phyloP scores from a whole-genome alignment of 1,284 basidiomycete genomes.

The Leccinum subspadiceum region DNA sequence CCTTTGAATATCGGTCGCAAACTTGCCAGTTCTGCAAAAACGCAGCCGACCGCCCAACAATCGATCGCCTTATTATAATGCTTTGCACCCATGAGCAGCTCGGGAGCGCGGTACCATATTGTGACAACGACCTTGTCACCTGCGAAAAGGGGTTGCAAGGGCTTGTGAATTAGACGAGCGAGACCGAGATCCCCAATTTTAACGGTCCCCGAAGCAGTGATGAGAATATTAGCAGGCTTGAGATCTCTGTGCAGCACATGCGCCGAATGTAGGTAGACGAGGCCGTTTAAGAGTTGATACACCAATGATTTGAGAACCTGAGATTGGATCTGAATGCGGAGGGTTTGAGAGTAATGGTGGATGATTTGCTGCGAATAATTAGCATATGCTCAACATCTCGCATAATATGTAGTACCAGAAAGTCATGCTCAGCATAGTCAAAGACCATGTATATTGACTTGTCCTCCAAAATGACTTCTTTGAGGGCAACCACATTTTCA shows the following conservation, averaged over 20 bases:
- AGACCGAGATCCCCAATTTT: constrained; percentile 98
- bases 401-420: constrained; percentile 56
- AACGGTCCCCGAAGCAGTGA: constrained; percentile 85
- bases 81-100: constrained; percentile 90
- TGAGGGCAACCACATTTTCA: constrained; percentile 87
- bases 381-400: not conserved
- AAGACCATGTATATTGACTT: constrained; percentile 99
- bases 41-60: constrained; percentile 96
- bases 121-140: constrained; percentile 99
- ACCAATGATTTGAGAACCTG: constrained; percentile 90
- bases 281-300: constrained; percentile 94
- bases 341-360: constrained; percentile 91
- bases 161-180: constrained; percentile 83
- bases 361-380: constrained; percentile 80
- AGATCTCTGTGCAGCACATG: constrained; percentile 97
- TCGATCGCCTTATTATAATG: constrained; percentile 97
- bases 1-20: constrained; percentile 98
- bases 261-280: constrained; percentile 91
- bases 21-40: constrained; percentile 93
- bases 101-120: constrained; percentile 98
- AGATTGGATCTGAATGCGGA: constrained; percentile 72
- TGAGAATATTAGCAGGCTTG: constrained; percentile 98
- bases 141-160: constrained; percentile 80
- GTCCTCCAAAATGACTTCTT: constrained; percentile 95
- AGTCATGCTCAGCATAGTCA: constrained; percentile 98